Evolutionary conservation across 805 yeast species (phyloP), one percentile per base, ranked within the genome.

Genomic region (Kazachstania africana): DNA sequence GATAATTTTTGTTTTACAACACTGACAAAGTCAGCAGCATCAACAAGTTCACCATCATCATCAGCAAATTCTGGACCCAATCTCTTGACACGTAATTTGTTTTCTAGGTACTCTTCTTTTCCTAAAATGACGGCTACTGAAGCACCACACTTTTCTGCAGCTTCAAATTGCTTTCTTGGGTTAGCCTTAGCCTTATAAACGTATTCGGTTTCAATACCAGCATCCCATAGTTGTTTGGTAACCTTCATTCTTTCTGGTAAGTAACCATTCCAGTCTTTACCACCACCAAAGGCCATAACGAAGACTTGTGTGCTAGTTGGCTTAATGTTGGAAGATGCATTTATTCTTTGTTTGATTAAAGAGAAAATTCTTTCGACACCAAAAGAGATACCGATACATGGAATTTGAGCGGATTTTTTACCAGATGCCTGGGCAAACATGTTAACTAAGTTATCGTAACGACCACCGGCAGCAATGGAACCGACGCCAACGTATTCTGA

Each of bases 261-360:
- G 63, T 82, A 84, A 5, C 97, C 98, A 37, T 68, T 75, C 96
- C 96, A 87, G 39, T 79, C 93, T 47, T 81, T 81, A 48, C 97
- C 98, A 49, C 96, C 97, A 43, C 98, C 98, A 51, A 91, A 87
- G 1, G 98, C 97, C 95, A 91, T 87, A 30, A 91, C 78, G 51
- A 67, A 91, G 10, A 83, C 97, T 57, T 91, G 94, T 13, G 98
- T 93, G 24, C 88, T 75, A 18, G 87, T 70, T 22, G 96, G 75
- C 46, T 91, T 74, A 35, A 87, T 66, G 20, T 25, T 28, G 36
- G 44, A 68, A 20, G 75, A 75, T 32, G 73, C 59, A 19, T 72
- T 71, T 26, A 70, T 67, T 54, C 94, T 72, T 31, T 82, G 78
- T 56, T 82, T 85, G 47, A 91, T 75, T 37, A 91, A 62, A 6